phyloP scores from a whole-genome alignment of 345 rosid genomes.

The Linum tenue region DNA sequence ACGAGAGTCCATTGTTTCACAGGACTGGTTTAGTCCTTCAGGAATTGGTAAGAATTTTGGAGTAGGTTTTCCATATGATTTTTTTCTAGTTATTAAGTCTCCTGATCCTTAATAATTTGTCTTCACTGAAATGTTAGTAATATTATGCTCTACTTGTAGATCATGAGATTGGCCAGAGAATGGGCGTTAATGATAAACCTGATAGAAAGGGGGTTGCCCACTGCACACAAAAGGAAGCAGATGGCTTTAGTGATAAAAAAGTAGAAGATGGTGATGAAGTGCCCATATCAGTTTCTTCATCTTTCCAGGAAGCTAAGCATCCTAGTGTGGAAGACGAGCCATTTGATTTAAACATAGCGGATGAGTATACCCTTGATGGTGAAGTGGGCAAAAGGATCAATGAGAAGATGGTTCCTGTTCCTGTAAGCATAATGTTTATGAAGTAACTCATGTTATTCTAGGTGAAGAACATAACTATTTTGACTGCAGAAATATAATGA shows the following conservation, averaged over 20 bases:
- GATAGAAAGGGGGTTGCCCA: not conserved
- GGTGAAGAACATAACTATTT: too few relatives aligned
- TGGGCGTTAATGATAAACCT: conserved; percentile 5
- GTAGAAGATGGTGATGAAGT: conserved; percentile 21
- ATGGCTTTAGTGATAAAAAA: conserved; percentile 8
- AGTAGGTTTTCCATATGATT: conserved; percentile 10
- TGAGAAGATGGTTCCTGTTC: conserved; percentile 53
- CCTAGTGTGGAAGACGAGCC: conserved; percentile 23
- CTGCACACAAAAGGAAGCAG: not conserved
- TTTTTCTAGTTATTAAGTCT: conserved; percentile 6
- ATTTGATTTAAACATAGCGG: conserved; percentile 33
- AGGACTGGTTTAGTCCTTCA: conserved; percentile 47
- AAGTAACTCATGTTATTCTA: too few relatives aligned
- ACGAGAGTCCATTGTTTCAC: conserved; percentile 44
- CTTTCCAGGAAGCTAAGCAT: conserved; percentile 20
- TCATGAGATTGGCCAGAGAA: conserved; percentile 18
- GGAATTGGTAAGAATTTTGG: conserved; percentile 18
- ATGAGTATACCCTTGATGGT: conserved; percentile 53
- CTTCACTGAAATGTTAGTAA: conserved; percentile 1
- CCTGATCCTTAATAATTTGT: conserved; percentile 1
- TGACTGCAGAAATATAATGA: too few relatives aligned
- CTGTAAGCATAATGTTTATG: conserved; percentile 34
- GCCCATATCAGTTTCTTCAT: conserved; percentile 14
- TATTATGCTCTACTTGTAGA: conserved; percentile 20
- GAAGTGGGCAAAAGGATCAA: conserved; percentile 64